Percentiles rank a stretch among this genome's conserved stretches.
phyloP scores from a whole-genome alignment of 2,329 filamentous ascomycete species.

The Thermoascus crustaceus region DNA sequence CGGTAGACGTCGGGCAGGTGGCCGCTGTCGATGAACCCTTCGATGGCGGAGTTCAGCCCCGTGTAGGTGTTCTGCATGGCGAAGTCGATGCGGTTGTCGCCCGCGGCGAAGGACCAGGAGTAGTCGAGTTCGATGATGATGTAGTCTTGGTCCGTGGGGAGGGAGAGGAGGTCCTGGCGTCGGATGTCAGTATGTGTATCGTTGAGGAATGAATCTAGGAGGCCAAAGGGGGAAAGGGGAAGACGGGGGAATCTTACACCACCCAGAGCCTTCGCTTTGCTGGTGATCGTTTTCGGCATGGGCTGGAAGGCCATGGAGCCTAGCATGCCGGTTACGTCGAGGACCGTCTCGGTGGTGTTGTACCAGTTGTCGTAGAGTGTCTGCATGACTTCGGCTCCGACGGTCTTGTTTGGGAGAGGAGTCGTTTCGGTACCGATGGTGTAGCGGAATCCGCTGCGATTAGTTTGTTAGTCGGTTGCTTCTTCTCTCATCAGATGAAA shows the following conservation, averaged over 20 bases:
- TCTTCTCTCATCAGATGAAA: no score
- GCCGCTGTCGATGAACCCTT: slow-evolving; percentile 25
- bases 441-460: slow-evolving; percentile 30
- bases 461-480: neutral
- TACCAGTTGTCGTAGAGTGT: slow-evolving; percentile 27
- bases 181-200: slow-evolving; percentile 3
- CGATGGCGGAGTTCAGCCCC: slow-evolving; percentile 27
- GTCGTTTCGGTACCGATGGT: slow-evolving; percentile 33
- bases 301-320: slow-evolving; percentile 32
- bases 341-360: slow-evolving; percentile 20
- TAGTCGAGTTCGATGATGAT: slow-evolving; percentile 41
- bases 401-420: slow-evolving; percentile 25
- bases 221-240: neutral
- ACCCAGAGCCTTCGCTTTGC: slow-evolving; percentile 25
- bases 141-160: slow-evolving; percentile 33
- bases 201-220: neutral
- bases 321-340: slow-evolving; percentile 20
- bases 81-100: slow-evolving; percentile 30
- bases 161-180: slow-evolving; percentile 31
- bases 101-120: slow-evolving; percentile 28
- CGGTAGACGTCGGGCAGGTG: slow-evolving; percentile 33
- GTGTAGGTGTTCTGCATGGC: slow-evolving; percentile 31
- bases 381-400: slow-evolving; percentile 22
- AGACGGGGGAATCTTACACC: slow-evolving; percentile 23
- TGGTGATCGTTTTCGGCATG: slow-evolving; percentile 25